A percentile compares a stretch with the other conserved stretches of the same genome.
Conservation (phyloP, 1,139 yeast genomes). For the Suhomyces ambrosiae region DNA sequence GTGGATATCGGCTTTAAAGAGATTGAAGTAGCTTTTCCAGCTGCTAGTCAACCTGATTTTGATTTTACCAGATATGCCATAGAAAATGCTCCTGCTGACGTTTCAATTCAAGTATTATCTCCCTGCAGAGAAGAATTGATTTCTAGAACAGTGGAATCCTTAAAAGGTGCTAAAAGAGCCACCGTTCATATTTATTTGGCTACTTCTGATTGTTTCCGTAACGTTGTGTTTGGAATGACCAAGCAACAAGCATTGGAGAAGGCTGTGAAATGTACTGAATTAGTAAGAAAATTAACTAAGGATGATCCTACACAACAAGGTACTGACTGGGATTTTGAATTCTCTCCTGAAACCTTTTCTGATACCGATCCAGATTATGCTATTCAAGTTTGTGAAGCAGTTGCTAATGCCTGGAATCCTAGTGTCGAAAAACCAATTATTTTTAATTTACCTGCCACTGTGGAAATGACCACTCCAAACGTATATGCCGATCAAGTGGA, state of each 20-base stretch:
- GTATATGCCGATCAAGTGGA: slow-evolving; percentile 96
- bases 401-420: slow-evolving; percentile 91
- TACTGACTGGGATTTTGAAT: slow-evolving; percentile 88
- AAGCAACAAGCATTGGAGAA: slow-evolving; percentile 75
- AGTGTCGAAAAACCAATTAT: slow-evolving; percentile 80
- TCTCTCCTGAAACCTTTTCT: slow-evolving; percentile 93
- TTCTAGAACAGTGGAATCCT: slow-evolving; percentile 83
- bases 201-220: slow-evolving; percentile 87
- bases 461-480: slow-evolving; percentile 92
- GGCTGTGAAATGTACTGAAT: slow-evolving; percentile 81
- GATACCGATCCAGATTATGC: slow-evolving; percentile 88
- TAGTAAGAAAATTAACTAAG: slow-evolving; percentile 82
- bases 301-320: slow-evolving; percentile 74
- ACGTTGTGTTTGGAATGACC: slow-evolving; percentile 85
- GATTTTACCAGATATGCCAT: slow-evolving; percentile 94
- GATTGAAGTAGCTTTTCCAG: slow-evolving; percentile 94
- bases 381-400: slow-evolving; percentile 90
- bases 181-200: slow-evolving; percentile 91
- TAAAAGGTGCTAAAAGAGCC: slow-evolving; percentile 87
- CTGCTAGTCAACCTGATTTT: slow-evolving; percentile 94
- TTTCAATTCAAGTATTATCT: slow-evolving; percentile 85
- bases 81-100: slow-evolving; percentile 91
- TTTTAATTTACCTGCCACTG: slow-evolving; percentile 98
- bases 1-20: slow-evolving; percentile 94
- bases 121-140: slow-evolving; percentile 92